Conservation (phyloP, 208 protist genomes). For the Novymonas esmeraldas region DNA sequence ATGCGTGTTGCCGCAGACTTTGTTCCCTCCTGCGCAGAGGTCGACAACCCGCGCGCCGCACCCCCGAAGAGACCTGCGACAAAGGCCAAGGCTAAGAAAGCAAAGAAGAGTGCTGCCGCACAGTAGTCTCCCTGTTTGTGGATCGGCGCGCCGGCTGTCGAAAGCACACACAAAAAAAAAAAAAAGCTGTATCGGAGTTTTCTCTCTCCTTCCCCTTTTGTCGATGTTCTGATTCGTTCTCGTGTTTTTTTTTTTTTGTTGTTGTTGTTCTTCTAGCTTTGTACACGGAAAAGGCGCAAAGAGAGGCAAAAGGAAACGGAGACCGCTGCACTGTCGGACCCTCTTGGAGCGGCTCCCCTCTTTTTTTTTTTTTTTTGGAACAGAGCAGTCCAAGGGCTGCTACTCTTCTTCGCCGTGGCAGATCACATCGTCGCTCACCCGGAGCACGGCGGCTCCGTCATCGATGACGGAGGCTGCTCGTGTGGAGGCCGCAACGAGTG, state of each 20-base stretch:
- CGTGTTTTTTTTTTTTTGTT: constrained; percentile 22
- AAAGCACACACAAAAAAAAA: constrained; percentile 1
- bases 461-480: too few relatives aligned
- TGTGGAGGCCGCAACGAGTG: too few relatives aligned
- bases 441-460: too few relatives aligned
- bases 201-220: constrained; percentile 21
- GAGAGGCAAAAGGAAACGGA: too few relatives aligned
- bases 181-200: constrained; percentile 4
- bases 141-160: neutral
- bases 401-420: too few relatives aligned
- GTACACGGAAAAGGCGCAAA: too few relatives aligned
- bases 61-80: neutral
- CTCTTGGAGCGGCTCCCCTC: too few relatives aligned
- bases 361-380: too few relatives aligned
- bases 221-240: neutral
- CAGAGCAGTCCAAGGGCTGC: too few relatives aligned
- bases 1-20: constrained; percentile 73
- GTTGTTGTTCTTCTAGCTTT: too few relatives aligned
- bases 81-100: constrained; percentile 15
- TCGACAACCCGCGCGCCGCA: constrained; percentile 17
- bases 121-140: constrained; percentile 1
- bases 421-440: too few relatives aligned
- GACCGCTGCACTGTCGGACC: too few relatives aligned
- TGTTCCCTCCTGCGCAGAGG: constrained; percentile 73
- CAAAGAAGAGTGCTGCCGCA: constrained; percentile 5